phyloP scores from a whole-genome alignment of 768 basidiomycete species.

The Cubamyces lactineus region DNA sequence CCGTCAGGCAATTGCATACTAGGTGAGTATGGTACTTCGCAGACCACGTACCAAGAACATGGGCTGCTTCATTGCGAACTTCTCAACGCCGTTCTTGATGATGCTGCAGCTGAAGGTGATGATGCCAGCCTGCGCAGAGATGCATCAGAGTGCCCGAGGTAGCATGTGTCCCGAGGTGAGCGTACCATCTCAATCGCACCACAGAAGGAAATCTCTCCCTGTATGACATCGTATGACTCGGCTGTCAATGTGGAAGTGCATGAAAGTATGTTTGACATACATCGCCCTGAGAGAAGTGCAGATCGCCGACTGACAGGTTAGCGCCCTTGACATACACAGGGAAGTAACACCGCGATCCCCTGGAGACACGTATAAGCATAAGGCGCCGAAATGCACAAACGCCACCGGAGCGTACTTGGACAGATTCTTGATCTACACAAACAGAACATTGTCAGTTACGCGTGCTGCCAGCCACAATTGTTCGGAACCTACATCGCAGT shows the following conservation, averaged over 20 bases:
- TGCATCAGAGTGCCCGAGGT: not conserved
- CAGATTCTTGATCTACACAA: slow-evolving; percentile 68
- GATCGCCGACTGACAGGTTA: slow-evolving; percentile 75
- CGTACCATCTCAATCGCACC: slow-evolving; percentile 77
- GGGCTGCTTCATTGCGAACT: slow-evolving; percentile 73
- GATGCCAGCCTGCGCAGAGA: slow-evolving; percentile 55
- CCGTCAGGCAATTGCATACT: not conserved
- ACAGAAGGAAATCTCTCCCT: slow-evolving; percentile 65
- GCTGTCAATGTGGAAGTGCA: slow-evolving; percentile 14
- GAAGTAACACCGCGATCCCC: slow-evolving; percentile 74
- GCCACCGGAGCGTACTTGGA: slow-evolving; percentile 46
- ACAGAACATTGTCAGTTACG: not conserved
- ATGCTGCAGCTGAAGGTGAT: slow-evolving; percentile 73
- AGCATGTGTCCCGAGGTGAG: not conserved
- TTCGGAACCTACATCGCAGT: slow-evolving; percentile 59
- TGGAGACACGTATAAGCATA: slow-evolving; percentile 24
- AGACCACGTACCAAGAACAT: slow-evolving; percentile 61
- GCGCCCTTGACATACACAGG: slow-evolving; percentile 79
- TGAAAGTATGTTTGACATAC: slow-evolving; percentile 37
- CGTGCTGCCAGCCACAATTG: not conserved
- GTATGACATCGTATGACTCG: not conserved
- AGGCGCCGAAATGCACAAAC: not conserved
- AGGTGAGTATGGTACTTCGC: not conserved
- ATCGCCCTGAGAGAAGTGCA: slow-evolving; percentile 83
- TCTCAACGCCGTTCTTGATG: slow-evolving; percentile 74